phyloP scores from a whole-genome alignment of 2,329 filamentous ascomycete genomes.

The Aureobasidium mangrovei region DNA sequence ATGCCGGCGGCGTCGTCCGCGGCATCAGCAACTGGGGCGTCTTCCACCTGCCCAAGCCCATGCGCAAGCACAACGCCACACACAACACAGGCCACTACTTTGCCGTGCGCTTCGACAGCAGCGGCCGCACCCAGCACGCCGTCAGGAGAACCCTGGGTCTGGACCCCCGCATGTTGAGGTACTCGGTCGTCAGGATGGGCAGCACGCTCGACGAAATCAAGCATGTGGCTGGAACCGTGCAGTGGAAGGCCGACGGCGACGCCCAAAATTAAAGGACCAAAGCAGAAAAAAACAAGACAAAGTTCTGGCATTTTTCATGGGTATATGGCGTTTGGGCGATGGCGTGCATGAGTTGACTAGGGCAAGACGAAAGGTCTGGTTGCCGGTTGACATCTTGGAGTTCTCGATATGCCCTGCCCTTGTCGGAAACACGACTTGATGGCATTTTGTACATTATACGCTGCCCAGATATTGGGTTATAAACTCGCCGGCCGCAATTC shows the following conservation, averaged over 20 bases:
- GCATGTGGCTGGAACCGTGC: constrained; percentile 46
- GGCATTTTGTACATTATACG: too few relatives aligned
- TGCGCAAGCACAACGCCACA: constrained; percentile 70
- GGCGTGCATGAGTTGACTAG: too few relatives aligned
- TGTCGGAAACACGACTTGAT: too few relatives aligned
- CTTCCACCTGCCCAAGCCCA: constrained; percentile 73
- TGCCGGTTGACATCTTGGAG: too few relatives aligned
- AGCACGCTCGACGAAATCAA: constrained; percentile 54
- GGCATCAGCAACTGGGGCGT: constrained; percentile 93
- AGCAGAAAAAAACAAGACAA: too few relatives aligned
- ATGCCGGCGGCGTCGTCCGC: constrained; percentile 78
- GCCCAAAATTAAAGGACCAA: not conserved
- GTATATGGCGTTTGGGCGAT: too few relatives aligned
- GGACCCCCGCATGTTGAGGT: constrained; percentile 84
- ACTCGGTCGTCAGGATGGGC: constrained; percentile 79
- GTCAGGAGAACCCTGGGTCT: constrained; percentile 68
- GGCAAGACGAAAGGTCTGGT: too few relatives aligned
- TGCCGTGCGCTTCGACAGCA: constrained; percentile 89
- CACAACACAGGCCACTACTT: constrained; percentile 92
- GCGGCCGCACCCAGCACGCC: constrained; percentile 60
- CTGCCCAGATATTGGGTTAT: too few relatives aligned
- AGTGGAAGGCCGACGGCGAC: constrained; percentile 33
- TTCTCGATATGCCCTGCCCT: too few relatives aligned
- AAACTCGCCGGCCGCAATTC: too few relatives aligned
- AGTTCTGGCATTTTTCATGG: too few relatives aligned